A percentile compares a stretch with the other conserved stretches of the same genome.
These are phyloP conservation scores for Pseudocohnilembus persalinus DNA, from an alignment of 169 alveolate genomes.

Conservation along the genomic window DNA sequence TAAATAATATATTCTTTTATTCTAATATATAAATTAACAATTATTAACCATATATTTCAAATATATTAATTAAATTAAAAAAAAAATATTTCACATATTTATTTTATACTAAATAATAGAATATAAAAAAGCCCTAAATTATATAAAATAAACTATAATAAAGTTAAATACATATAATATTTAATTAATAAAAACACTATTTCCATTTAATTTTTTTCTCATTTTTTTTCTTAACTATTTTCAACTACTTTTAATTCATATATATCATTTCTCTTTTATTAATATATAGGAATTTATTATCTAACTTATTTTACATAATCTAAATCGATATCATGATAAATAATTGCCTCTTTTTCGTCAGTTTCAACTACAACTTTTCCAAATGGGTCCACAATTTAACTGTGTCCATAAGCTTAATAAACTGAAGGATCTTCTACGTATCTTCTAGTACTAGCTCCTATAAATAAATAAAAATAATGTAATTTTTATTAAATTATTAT, in stretches of 20 bases:
- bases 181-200: too few species aligned
- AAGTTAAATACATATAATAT: too few species aligned
- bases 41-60: too few species aligned
- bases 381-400: conserved; percentile 78
- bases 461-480: conserved; percentile 80
- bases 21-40: too few species aligned
- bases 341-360: conserved; percentile 53
- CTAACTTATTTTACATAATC: conserved; percentile 49
- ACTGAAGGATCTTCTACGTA: conserved; percentile 52
- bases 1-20: too few species aligned
- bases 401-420: conserved; percentile 79
- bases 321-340: conserved; percentile 57
- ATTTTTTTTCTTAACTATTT: too few species aligned
- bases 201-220: too few species aligned
- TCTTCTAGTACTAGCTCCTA: conserved; percentile 81
- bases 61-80: too few species aligned
- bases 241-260: conserved; percentile 36
- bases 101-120: too few species aligned
- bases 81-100: neutral
- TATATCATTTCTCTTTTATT: conserved; percentile 60
- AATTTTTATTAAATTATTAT: conserved; percentile 85
- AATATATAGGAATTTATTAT: conserved; percentile 51
- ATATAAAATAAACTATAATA: too few species aligned
- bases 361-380: conserved; percentile 68
- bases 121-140: too few species aligned